Evolutionary conservation across 108 stramenopile species (phyloP).

Genomic region (Epithemia pelagica): DNA sequence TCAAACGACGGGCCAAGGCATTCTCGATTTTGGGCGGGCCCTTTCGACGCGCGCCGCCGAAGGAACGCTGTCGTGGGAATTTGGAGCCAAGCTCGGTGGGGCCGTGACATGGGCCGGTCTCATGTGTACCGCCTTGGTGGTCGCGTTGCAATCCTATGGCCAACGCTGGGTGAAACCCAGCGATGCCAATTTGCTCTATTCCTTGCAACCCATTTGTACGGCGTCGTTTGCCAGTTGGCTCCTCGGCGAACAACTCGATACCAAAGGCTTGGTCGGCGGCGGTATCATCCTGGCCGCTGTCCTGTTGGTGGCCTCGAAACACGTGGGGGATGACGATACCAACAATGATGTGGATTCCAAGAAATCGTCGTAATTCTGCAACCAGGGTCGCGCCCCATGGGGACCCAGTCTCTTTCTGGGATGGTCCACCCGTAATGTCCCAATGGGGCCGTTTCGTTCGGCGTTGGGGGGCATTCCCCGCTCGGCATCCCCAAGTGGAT

Average conservation of each 20-base stretch:
- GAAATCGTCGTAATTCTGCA: too few relatives aligned
- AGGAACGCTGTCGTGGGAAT: slow-evolving; percentile 26
- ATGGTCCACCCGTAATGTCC: too few relatives aligned
- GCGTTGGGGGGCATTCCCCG: too few relatives aligned
- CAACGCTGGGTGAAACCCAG: slow-evolving; percentile 63
- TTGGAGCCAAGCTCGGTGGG: slow-evolving; percentile 31
- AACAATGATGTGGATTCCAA: too few relatives aligned
- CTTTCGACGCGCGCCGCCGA: slow-evolving; percentile 13
- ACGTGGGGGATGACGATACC: background rate
- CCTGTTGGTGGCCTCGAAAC: slow-evolving; percentile 37
- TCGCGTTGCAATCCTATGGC: slow-evolving; percentile 81
- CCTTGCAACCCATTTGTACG: slow-evolving; percentile 79
- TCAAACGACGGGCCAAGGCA: background rate
- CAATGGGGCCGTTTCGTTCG: too few relatives aligned
- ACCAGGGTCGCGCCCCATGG: too few relatives aligned
- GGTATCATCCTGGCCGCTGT: slow-evolving; percentile 60
- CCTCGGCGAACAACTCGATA: slow-evolving; percentile 67
- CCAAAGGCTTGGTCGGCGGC: slow-evolving; percentile 54
- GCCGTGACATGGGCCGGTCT: slow-evolving; percentile 79
- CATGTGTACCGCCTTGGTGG: slow-evolving; percentile 76
- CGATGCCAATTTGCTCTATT: slow-evolving; percentile 82
- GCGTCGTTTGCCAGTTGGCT: slow-evolving; percentile 73
- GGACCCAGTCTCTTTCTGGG: too few relatives aligned
- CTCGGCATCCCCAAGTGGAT: too few relatives aligned
- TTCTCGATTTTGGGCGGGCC: background rate